A percentile compares a stretch with the other conserved stretches of the same genome.
phyloP scores from a whole-genome alignment of 2,329 filamentous ascomycete genomes.

The Penicillium sclerotiorum region DNA sequence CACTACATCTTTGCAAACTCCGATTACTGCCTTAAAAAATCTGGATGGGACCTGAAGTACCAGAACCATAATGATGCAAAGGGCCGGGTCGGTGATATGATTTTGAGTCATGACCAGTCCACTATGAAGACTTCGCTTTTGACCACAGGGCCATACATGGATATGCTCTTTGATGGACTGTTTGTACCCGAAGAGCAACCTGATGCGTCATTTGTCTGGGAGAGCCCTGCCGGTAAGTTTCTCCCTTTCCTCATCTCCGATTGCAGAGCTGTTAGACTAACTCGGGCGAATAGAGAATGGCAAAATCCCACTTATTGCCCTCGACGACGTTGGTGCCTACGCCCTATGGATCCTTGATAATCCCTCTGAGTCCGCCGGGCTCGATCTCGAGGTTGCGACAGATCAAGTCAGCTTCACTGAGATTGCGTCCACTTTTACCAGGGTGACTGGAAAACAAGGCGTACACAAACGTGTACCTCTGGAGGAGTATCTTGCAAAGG shows the following conservation, averaged over 20 bases:
- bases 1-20: constrained; percentile 45
- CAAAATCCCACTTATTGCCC: constrained; percentile 17
- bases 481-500: constrained; percentile 1
- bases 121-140: constrained; percentile 33
- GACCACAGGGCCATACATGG: constrained; percentile 52
- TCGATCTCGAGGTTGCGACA: constrained; percentile 19
- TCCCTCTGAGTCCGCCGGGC: constrained; percentile 9
- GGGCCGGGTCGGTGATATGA: constrained; percentile 1
- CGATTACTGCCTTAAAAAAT: background rate
- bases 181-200: background rate
- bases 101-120: background rate
- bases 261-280: background rate
- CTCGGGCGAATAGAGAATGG: background rate
- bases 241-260: background rate
- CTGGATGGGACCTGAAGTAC: background rate
- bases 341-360: constrained; percentile 23
- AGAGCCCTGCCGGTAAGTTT: background rate
- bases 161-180: constrained; percentile 36
- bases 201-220: background rate
- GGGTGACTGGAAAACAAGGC: constrained; percentile 5
- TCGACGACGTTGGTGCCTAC: constrained; percentile 23
- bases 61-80: constrained; percentile 7
- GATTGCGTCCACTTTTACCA: constrained; percentile 1
- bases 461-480: background rate
- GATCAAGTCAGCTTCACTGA: constrained; percentile 9